Conservation (phyloP, 2,329 filamentous ascomycete species). For the Exophiala xenobiotica region DNA sequence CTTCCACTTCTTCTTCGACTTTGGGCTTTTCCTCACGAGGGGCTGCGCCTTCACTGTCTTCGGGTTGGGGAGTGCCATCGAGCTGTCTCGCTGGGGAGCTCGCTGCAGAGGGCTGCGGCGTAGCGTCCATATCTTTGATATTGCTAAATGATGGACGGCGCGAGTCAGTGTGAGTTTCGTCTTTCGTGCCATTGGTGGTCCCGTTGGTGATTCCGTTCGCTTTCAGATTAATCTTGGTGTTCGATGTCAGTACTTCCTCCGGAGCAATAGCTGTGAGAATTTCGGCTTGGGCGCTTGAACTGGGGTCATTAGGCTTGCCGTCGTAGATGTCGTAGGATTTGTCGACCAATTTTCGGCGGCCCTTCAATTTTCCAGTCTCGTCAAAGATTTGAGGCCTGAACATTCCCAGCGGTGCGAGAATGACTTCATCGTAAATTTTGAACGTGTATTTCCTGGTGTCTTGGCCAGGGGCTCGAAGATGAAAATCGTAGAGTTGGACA, state of each 20-base stretch:
- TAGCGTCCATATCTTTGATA: conserved; percentile 65
- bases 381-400: conserved; percentile 87
- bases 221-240: conserved; percentile 34
- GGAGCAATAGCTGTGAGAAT: conserved; percentile 55
- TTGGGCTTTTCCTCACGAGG: conserved; percentile 23
- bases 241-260: conserved; percentile 30
- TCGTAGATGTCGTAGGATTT: conserved; percentile 94
- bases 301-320: conserved; percentile 84
- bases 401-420: conserved; percentile 91
- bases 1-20: conserved; percentile 30
- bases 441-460: conserved; percentile 91
- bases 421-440: conserved; percentile 95
- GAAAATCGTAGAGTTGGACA: conserved; percentile 84
- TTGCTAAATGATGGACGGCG: conserved; percentile 63
- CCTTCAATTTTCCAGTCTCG: conserved; percentile 67
- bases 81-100: conserved; percentile 79
- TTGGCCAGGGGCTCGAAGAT: conserved; percentile 82
- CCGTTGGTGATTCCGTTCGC: conserved; percentile 35
- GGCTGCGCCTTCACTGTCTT: conserved; percentile 20
- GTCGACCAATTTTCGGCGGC: conserved; percentile 77
- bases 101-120: conserved; percentile 80
- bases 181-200: conserved; percentile 46
- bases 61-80: conserved; percentile 46
- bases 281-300: conserved; percentile 77
- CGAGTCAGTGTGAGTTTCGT: conserved; percentile 63